A percentile compares a stretch with the other conserved stretches of the same genome.
Conservation (phyloP, 1,284 basidiomycete genomes). For the Ganoderma resinaceum region DNA sequence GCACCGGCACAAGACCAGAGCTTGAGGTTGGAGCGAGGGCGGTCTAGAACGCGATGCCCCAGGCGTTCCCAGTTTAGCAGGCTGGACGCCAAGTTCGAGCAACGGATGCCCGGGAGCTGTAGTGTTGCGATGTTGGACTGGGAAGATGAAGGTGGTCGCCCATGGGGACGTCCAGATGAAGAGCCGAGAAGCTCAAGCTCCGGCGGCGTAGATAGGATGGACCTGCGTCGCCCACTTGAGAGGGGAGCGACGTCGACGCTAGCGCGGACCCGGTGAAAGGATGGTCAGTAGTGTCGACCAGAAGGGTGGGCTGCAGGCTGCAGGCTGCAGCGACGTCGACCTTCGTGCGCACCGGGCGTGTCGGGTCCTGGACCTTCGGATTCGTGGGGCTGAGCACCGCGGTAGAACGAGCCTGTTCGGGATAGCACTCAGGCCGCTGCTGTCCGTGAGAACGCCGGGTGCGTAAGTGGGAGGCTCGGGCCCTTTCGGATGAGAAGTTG, state of each 20-base stretch:
- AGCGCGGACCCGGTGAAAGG: background rate
- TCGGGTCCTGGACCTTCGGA: background rate
- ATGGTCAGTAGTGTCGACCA: background rate
- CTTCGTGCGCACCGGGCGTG: background rate
- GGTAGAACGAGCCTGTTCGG: conserved; percentile 7
- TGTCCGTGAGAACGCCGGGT: background rate
- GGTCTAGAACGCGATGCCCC: background rate
- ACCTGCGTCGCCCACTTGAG: background rate
- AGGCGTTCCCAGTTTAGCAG: background rate
- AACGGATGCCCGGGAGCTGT: background rate
- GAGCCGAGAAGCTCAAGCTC: background rate
- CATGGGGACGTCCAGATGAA: background rate
- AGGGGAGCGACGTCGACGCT: background rate
- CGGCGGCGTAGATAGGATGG: background rate
- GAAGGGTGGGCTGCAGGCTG: background rate
- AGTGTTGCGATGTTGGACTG: background rate
- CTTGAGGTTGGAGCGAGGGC: background rate
- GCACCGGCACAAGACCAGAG: background rate
- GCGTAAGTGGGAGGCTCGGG: conserved; percentile 3
- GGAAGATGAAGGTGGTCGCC: background rate
- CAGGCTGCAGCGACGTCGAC: background rate
- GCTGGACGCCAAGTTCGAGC: background rate
- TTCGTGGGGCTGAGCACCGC: conserved; percentile 2
- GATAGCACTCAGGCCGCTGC: background rate
- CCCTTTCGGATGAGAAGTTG: background rate